Percentiles rank a stretch among this genome's conserved stretches.
phyloP scores from a whole-genome alignment of 768 basidiomycete genomes.

The Neoboletus subvelutipes region DNA sequence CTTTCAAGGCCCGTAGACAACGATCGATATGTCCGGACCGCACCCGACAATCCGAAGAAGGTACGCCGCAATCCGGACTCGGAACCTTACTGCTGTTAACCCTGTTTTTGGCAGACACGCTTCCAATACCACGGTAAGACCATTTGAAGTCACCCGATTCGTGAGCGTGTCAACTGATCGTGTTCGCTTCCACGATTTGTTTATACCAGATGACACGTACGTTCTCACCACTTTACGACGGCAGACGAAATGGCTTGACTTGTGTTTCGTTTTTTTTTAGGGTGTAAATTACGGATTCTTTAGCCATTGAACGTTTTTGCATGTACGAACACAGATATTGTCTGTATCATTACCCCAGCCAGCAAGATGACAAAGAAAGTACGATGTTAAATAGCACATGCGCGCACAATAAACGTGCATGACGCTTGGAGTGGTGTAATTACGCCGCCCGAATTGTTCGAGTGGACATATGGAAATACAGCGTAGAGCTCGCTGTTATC shows the following conservation, averaged over 20 bases:
- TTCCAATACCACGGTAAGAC: conserved; percentile 78
- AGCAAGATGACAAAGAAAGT: conserved; percentile 6
- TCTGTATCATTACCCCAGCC: conserved; percentile 20
- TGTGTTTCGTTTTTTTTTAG: conserved; percentile 22
- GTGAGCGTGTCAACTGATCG: conserved; percentile 14
- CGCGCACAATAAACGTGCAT: neutral
- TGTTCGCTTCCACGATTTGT: conserved; percentile 1
- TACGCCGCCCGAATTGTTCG: neutral
- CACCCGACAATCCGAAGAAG: conserved; percentile 87
- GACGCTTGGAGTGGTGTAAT: neutral
- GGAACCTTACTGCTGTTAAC: conserved; percentile 7
- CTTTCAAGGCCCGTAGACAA: conserved; percentile 71
- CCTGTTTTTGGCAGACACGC: conserved; percentile 50
- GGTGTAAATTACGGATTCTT: conserved; percentile 32
- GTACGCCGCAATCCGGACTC: conserved; percentile 36
- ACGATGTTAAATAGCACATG: neutral
- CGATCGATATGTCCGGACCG: conserved; percentile 74
- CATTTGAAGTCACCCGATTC: neutral
- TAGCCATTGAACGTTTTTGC: conserved; percentile 16
- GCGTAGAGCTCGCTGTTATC: neutral
- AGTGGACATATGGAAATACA: neutral
- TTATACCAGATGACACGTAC: conserved; percentile 57
- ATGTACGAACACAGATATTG: conserved; percentile 18
- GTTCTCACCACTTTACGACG: conserved; percentile 25
- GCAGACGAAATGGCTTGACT: neutral